Conservation (phyloP, 164 flowering plant genomes). For the Liriodendron chinense region DNA sequence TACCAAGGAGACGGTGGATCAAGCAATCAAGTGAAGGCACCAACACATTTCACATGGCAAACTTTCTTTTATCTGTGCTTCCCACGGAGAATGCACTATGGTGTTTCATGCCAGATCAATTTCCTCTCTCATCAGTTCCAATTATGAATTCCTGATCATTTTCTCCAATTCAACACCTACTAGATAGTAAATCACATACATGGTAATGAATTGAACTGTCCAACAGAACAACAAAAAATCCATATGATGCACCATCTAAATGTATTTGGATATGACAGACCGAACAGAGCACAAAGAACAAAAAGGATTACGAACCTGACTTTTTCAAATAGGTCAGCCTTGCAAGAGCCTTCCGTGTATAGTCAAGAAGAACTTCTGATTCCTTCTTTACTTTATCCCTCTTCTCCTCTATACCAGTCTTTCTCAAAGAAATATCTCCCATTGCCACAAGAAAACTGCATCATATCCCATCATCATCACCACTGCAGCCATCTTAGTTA, state of each 20-base stretch:
- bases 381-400: constrained; percentile 84
- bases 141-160: neutral
- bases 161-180: neutral
- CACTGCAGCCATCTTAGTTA: neutral
- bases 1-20: no score
- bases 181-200: neutral
- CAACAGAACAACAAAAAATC: neutral
- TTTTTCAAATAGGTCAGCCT: constrained; percentile 89
- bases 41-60: no score
- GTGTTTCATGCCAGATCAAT: no score
- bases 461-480: neutral
- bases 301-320: constrained; percentile 28
- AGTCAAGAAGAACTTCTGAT: constrained; percentile 83
- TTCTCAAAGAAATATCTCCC: constrained; percentile 84
- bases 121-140: neutral
- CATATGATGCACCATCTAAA: neutral
- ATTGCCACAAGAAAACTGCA: constrained; percentile 87
- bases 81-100: no score
- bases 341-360: constrained; percentile 84
- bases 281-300: neutral
- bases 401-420: constrained; percentile 89
- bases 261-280: neutral
- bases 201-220: neutral
- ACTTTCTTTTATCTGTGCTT: no score
- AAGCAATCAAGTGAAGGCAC: no score